phyloP scores from a whole-genome alignment of 768 basidiomycete genomes.

The Kwoniella sp. region DNA sequence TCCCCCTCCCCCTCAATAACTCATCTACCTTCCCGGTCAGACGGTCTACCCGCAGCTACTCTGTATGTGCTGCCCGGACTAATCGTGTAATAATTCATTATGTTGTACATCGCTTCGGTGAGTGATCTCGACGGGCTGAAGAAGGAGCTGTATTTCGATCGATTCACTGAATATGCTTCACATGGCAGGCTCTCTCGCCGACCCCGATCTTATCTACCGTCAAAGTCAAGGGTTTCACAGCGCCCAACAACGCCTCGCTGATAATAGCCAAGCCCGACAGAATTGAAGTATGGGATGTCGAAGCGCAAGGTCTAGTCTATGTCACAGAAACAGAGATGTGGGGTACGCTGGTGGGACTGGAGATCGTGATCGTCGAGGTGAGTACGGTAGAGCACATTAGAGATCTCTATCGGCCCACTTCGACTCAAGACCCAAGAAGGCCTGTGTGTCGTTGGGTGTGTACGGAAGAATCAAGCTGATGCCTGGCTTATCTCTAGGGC shows the following conservation, averaged over 20 bases:
- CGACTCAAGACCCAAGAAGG: not conserved
- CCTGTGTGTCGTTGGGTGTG: not conserved
- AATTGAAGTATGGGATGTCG: conserved; percentile 49
- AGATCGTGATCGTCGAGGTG: conserved; percentile 43
- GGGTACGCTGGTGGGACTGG: conserved; percentile 51
- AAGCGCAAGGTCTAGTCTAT: conserved; percentile 33
- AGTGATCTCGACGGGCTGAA: conserved; percentile 4
- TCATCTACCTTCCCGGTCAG: no score
- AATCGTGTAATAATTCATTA: not conserved
- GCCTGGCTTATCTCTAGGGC: conserved; percentile 17
- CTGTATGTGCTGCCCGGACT: not conserved
- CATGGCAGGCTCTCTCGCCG: conserved; percentile 47
- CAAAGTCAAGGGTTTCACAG: conserved; percentile 29
- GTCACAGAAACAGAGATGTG: conserved; percentile 42
- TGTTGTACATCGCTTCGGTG: conserved; percentile 52
- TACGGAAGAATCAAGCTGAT: not conserved
- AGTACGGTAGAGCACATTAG: not conserved
- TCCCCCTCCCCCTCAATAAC: no score
- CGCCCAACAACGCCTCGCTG: conserved; percentile 32
- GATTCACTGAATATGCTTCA: no score
- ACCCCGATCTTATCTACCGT: conserved; percentile 48
- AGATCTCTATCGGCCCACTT: no score
- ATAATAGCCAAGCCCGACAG: conserved; percentile 49
- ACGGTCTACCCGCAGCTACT: no score
- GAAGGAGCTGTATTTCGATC: not conserved